Evolutionary conservation across 805 yeast species (phyloP).

Genomic region (Saturnispora gosingensis): DNA sequence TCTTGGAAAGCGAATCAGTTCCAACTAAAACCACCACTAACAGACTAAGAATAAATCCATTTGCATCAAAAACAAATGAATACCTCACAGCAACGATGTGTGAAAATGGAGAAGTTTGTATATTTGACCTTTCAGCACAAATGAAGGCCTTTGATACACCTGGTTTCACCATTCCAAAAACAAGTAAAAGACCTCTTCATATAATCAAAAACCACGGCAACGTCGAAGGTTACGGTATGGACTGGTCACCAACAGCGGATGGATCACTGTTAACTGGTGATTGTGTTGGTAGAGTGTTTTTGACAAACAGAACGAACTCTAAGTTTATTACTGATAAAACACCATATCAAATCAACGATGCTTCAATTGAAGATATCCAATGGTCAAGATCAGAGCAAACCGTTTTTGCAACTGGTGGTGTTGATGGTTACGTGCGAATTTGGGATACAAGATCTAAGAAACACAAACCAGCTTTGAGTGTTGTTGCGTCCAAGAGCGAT

Average conservation of each 20-base stretch:
- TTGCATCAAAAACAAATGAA: conserved; percentile 54
- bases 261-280: conserved; percentile 89
- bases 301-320: conserved; percentile 67
- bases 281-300: conserved; percentile 69
- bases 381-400: conserved; percentile 91
- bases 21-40: conserved; percentile 80
- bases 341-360: conserved; percentile 59
- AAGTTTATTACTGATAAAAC: conserved; percentile 81
- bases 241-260: conserved; percentile 86
- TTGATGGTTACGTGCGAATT: conserved; percentile 83
- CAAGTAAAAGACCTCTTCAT: conserved; percentile 69
- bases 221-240: conserved; percentile 96
- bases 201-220: conserved; percentile 80
- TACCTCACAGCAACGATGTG: conserved; percentile 80
- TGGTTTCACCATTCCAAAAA: conserved; percentile 72
- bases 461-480: conserved; percentile 83
- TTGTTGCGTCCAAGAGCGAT: conserved; percentile 70
- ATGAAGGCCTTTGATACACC: conserved; percentile 79
- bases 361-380: conserved; percentile 92
- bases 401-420: conserved; percentile 91
- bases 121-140: conserved; percentile 77
- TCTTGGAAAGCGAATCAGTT: conserved; percentile 76
- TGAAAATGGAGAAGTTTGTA: conserved; percentile 82
- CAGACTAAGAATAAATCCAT: conserved; percentile 78
- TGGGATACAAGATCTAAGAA: conserved; percentile 96